Conservation (phyloP, 2,329 filamentous ascomycete genomes). For the Blastomyces parvus region DNA sequence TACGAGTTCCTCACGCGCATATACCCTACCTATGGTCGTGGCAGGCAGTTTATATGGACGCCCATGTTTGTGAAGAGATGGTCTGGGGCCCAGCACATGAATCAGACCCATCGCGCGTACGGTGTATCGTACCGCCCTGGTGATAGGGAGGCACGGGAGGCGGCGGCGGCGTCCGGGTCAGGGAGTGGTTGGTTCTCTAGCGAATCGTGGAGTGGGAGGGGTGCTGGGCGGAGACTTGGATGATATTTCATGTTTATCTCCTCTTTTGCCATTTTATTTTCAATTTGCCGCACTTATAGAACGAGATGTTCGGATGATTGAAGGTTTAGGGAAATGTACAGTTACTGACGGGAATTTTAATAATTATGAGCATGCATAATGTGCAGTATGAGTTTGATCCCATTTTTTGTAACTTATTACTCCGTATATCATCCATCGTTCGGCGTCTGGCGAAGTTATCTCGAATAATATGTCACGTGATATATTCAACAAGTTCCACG, state of each 20-base stretch:
- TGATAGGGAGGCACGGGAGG: constrained; percentile 5
- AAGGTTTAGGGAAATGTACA: not conserved
- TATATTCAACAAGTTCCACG: not conserved
- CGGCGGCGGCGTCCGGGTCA: constrained; percentile 9
- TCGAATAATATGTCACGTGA: not conserved
- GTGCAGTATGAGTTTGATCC: not conserved
- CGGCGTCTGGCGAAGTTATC: too few relatives aligned
- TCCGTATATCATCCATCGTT: too few relatives aligned
- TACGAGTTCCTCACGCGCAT: constrained; percentile 84
- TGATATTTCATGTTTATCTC: constrained; percentile 2
- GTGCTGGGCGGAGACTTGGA: constrained; percentile 5
- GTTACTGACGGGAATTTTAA: not conserved
- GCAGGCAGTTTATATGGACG: constrained; percentile 64
- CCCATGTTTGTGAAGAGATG: constrained; percentile 61
- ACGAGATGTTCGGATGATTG: not conserved
- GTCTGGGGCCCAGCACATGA: constrained; percentile 35
- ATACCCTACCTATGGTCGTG: constrained; percentile 82
- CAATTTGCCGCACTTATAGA: not conserved
- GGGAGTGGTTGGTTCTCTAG: constrained; percentile 7
- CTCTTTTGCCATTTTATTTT: constrained; percentile 6
- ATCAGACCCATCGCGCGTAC: constrained; percentile 1
- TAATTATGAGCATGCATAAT: not conserved
- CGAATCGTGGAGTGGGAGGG: constrained; percentile 7
- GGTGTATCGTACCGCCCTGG: constrained; percentile 4
- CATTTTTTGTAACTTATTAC: not conserved